phyloP scores from a whole-genome alignment of 345 rosid genomes.

The Syzygium aromaticum region DNA sequence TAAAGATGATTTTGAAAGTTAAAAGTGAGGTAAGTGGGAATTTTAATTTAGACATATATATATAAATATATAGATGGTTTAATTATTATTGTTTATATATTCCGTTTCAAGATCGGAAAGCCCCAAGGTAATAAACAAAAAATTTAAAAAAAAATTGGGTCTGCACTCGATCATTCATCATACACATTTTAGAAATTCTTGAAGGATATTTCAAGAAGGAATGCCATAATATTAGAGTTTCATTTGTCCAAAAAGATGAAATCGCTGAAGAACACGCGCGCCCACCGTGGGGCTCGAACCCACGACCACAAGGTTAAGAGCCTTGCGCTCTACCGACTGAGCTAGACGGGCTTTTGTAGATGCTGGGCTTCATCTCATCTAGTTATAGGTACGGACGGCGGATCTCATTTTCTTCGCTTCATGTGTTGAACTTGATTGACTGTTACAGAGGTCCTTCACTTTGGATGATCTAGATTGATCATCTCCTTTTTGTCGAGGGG shows the following conservation, averaged over 20 bases:
- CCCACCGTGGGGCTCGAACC: constrained; percentile 26
- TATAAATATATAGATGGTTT: neutral
- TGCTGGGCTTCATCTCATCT: too few relatives aligned
- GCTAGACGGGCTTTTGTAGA: neutral
- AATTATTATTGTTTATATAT: neutral
- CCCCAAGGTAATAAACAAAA: neutral
- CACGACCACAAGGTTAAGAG: constrained; percentile 29
- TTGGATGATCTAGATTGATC: neutral
- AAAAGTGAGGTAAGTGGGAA: neutral
- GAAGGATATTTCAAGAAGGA: neutral
- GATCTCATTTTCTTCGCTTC: neutral
- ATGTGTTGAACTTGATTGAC: neutral
- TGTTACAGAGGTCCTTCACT: neutral
- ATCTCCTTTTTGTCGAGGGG: neutral
- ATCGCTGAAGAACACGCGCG: neutral
- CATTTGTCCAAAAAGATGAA: too few relatives aligned
- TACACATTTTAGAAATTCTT: neutral
- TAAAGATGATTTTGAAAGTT: neutral
- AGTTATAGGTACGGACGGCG: too few relatives aligned
- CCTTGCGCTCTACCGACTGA: constrained; percentile 19
- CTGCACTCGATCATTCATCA: neutral
- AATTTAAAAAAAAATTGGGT: neutral
- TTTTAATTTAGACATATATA: neutral
- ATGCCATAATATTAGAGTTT: neutral
- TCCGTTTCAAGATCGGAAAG: neutral